Evolutionary conservation across 1,284 basidiomycete genomes (phyloP).

Genomic region (Microbotryum violaceum): DNA sequence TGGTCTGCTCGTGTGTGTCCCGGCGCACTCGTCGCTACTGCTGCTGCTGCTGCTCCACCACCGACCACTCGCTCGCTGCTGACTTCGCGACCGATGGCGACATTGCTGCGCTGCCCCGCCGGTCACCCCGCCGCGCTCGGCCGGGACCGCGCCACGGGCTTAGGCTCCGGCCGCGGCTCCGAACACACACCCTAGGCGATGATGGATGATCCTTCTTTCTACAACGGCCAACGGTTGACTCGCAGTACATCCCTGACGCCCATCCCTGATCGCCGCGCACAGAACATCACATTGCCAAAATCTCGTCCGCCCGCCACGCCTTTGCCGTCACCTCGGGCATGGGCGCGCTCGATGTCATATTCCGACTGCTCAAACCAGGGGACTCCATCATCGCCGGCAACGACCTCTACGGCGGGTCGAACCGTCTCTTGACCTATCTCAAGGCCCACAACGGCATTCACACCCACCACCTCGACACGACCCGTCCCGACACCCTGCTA

Average conservation of each 20-base stretch:
- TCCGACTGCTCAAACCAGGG: slow-evolving; percentile 86
- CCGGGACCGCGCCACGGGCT: no score
- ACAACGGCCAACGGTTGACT: background rate
- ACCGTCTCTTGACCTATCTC: slow-evolving; percentile 80
- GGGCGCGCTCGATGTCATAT: slow-evolving; percentile 93
- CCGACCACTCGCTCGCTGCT: no score
- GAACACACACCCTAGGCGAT: no score
- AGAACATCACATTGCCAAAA: slow-evolving; percentile 93
- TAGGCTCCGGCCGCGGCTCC: no score
- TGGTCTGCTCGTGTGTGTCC: no score
- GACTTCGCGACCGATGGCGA: no score
- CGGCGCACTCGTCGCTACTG: no score
- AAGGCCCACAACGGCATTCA: slow-evolving; percentile 77
- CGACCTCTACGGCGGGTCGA: slow-evolving; percentile 96
- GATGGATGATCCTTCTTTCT: no score
- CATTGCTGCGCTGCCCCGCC: no score
- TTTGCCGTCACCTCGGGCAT: slow-evolving; percentile 93
- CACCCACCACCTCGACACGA: slow-evolving; percentile 93
- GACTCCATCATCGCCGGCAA: slow-evolving; percentile 86
- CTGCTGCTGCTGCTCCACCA: no score
- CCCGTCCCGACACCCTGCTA: slow-evolving; percentile 57
- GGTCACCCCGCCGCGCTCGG: no score
- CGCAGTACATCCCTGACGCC: background rate
- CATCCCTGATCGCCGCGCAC: slow-evolving; percentile 10
- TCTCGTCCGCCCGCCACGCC: slow-evolving; percentile 78